A percentile compares a stretch with the other conserved stretches of the same genome.
Conservation (phyloP, 768 basidiomycete genomes). For the Boletellus ananiceps region DNA sequence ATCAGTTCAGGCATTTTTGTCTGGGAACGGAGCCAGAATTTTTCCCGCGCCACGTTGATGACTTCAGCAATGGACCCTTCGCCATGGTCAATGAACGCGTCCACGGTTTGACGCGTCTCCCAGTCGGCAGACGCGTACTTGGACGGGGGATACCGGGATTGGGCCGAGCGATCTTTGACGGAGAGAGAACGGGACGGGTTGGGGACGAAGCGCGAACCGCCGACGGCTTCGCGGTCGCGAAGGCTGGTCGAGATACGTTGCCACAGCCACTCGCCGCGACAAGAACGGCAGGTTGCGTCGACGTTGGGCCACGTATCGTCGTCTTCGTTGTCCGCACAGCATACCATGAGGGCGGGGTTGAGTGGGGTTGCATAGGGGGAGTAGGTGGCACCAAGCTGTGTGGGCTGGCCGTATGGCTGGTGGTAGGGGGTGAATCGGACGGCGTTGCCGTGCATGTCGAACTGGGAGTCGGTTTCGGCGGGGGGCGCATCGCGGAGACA, state of each 20-base stretch:
- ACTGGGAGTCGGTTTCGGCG: conserved; percentile 36
- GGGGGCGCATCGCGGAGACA: conserved; percentile 63
- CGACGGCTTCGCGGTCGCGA: conserved; percentile 53
- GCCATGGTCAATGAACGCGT: conserved; percentile 68
- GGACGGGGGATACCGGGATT: conserved; percentile 23
- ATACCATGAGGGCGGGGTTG: conserved; percentile 35
- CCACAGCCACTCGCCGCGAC: conserved; percentile 66
- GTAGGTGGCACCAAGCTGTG: conserved; percentile 20
- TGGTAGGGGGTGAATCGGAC: conserved; percentile 31
- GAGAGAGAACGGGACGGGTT: conserved; percentile 12
- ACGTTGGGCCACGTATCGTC: conserved; percentile 61
- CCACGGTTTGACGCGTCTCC: conserved; percentile 64
- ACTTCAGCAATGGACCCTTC: conserved; percentile 67
- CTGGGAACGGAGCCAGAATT: conserved; percentile 60
- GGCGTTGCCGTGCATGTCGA: conserved; percentile 30
- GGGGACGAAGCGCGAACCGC: conserved; percentile 37
- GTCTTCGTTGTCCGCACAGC: conserved; percentile 68
- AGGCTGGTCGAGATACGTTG: conserved; percentile 44
- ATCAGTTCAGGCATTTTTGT: conserved; percentile 67
- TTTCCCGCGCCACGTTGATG: conserved; percentile 58
- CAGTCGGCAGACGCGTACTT: conserved; percentile 44
- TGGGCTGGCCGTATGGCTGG: conserved; percentile 25
- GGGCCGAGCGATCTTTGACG: conserved; percentile 11
- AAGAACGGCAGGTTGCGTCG: conserved; percentile 63
- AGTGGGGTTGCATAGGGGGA: conserved; percentile 22